Percentiles rank a stretch among this genome's conserved stretches.
Conservation (phyloP, 768 basidiomycete species). For the Hygrocybe coccinea region DNA sequence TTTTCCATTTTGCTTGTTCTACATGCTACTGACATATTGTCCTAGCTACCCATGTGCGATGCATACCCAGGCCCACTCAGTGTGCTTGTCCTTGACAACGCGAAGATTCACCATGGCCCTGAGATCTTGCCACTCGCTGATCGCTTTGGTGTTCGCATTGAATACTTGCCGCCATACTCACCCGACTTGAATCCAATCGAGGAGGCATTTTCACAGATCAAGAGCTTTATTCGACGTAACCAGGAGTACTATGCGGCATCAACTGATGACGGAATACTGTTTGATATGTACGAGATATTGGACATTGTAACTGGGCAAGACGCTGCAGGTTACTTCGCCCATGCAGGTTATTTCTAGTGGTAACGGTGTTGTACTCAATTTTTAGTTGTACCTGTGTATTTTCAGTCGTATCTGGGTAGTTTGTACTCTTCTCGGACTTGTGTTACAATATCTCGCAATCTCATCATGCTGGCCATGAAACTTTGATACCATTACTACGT, state of each 20-base stretch:
- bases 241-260: conserved; percentile 7
- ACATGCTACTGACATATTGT: not conserved
- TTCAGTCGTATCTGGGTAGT: not conserved
- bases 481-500: not conserved
- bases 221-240: conserved; percentile 26
- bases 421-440: not conserved
- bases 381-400: not conserved
- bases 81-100: conserved; percentile 34
- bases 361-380: too few relatives aligned
- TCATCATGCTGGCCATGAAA: not conserved
- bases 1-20: not conserved
- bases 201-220: conserved; percentile 37
- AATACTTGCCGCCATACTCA: conserved; percentile 36
- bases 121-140: conserved; percentile 25
- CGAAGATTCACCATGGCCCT: conserved; percentile 28
- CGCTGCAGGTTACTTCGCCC: conserved; percentile 28
- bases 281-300: conserved; percentile 25
- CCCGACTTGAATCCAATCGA: conserved; percentile 40
- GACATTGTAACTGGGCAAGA: conserved; percentile 25
- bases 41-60: conserved; percentile 22
- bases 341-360: conserved; percentile 30
- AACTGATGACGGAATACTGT: conserved; percentile 17
- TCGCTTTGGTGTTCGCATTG: conserved; percentile 18
- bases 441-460: not conserved
- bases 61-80: conserved; percentile 27